phyloP scores from a whole-genome alignment of 179 eudicot species.

The Beta macrorhiza region DNA sequence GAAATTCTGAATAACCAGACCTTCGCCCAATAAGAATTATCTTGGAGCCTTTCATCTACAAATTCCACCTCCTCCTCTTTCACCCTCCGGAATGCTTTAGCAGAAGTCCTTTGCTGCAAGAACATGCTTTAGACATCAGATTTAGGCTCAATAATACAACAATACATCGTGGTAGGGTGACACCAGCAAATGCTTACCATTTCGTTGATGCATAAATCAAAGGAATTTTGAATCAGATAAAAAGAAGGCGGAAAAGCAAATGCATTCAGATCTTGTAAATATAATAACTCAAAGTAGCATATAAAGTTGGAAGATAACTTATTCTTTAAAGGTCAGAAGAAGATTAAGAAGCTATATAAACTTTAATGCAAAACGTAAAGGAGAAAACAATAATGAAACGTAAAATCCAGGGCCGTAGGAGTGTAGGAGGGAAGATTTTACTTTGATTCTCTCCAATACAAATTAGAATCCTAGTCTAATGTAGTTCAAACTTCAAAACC shows the following conservation, averaged over 20 bases:
- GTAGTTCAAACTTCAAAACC: neutral
- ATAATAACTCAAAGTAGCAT: neutral
- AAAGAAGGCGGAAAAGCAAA: neutral
- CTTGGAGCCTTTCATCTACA: constrained; percentile 71
- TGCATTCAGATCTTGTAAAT: neutral
- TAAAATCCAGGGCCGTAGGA: neutral
- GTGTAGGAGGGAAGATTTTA: neutral
- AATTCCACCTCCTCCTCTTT: constrained; percentile 72
- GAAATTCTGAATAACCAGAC: constrained; percentile 34
- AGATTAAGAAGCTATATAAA: neutral
- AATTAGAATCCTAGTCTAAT: neutral
- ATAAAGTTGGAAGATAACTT: neutral
- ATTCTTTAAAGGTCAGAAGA: neutral
- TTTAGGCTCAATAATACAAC: neutral
- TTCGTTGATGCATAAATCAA: too few species aligned
- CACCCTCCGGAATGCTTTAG: constrained; percentile 84
- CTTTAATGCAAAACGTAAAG: neutral
- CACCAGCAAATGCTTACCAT: neutral
- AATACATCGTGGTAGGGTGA: neutral
- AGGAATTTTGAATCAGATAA: too few species aligned
- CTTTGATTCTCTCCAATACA: neutral
- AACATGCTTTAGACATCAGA: neutral
- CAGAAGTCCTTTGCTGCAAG: constrained; percentile 60
- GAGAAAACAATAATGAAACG: neutral
- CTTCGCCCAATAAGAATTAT: constrained; percentile 99